phyloP scores from a whole-genome alignment of 805 yeast genomes.

The Priceomyces medius region DNA sequence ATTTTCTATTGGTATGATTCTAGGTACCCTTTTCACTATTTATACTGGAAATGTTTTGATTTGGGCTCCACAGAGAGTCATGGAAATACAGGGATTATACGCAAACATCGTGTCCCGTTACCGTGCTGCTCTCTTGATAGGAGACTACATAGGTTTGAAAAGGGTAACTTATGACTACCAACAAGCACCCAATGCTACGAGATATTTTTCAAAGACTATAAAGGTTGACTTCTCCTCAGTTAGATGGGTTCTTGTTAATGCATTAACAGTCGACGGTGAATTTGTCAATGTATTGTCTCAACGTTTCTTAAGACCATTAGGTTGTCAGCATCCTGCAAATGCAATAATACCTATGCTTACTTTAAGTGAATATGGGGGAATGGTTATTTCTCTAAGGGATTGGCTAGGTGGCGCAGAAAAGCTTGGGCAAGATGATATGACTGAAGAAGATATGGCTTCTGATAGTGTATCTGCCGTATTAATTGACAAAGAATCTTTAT shows the following conservation, averaged over 20 bases:
- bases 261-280: conserved; percentile 88
- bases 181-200: conserved; percentile 78
- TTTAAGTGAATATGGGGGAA: conserved; percentile 92
- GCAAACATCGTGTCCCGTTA: conserved; percentile 75
- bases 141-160: conserved; percentile 86
- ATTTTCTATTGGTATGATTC: conserved; percentile 76
- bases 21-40: conserved; percentile 77
- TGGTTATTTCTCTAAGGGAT: conserved; percentile 87
- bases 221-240: conserved; percentile 77
- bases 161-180: conserved; percentile 92
- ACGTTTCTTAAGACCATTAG: conserved; percentile 87
- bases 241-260: conserved; percentile 86
- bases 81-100: conserved; percentile 81
- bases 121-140: conserved; percentile 69
- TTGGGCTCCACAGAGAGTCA: conserved; percentile 72
- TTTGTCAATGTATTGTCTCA: conserved; percentile 85
- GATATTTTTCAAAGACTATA: conserved; percentile 72
- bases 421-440: conserved; percentile 44
- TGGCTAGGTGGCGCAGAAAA: conserved; percentile 76
- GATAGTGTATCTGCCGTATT: conserved; percentile 61
- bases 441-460: conserved; percentile 30
- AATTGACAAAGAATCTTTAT: conserved; percentile 69
- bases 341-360: conserved; percentile 88
- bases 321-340: conserved; percentile 70
- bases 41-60: conserved; percentile 80